A percentile compares a stretch with the other conserved stretches of the same genome.
phyloP scores from a whole-genome alignment of 768 basidiomycete genomes.

The Lactifluus echinatus region DNA sequence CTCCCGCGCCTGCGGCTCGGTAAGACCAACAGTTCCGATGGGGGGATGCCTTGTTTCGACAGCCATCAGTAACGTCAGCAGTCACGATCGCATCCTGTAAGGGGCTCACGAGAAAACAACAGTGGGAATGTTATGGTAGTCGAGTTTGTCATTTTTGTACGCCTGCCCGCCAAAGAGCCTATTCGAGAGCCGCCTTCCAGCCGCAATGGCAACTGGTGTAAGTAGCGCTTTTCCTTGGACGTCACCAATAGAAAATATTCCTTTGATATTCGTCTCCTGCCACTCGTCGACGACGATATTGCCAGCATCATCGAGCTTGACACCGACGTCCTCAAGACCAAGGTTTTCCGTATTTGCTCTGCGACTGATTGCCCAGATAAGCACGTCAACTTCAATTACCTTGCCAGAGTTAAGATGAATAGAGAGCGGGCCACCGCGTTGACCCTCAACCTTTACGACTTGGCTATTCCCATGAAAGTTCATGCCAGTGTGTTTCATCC shows the following conservation, averaged over 20 bases:
- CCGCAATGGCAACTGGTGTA: slow-evolving; percentile 97
- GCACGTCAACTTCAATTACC: slow-evolving; percentile 71
- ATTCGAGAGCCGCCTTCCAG: slow-evolving; percentile 83
- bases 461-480: slow-evolving; percentile 74
- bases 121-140: slow-evolving; percentile 84
- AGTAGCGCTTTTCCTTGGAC: slow-evolving; percentile 87
- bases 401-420: slow-evolving; percentile 71
- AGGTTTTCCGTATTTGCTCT: slow-evolving; percentile 69
- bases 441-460: slow-evolving; percentile 68
- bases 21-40: slow-evolving; percentile 91
- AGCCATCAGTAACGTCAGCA: slow-evolving; percentile 2
- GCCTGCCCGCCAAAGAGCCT: slow-evolving; percentile 81
- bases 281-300: slow-evolving; percentile 86
- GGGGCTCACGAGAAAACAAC: slow-evolving; percentile 90
- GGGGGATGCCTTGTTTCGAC: slow-evolving; percentile 67
- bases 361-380: slow-evolving; percentile 95
- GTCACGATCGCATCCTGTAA: background rate
- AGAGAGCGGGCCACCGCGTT: slow-evolving; percentile 60
- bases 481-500: slow-evolving; percentile 95
- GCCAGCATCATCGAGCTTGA: slow-evolving; percentile 71
- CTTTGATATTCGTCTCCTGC: slow-evolving; percentile 68
- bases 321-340: slow-evolving; percentile 68
- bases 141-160: slow-evolving; percentile 81
- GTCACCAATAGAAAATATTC: slow-evolving; percentile 82
- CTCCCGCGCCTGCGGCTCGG: slow-evolving; percentile 81